Conservation (phyloP, 2,329 filamentous ascomycete species). For the Trichoderma asperellum region DNA sequence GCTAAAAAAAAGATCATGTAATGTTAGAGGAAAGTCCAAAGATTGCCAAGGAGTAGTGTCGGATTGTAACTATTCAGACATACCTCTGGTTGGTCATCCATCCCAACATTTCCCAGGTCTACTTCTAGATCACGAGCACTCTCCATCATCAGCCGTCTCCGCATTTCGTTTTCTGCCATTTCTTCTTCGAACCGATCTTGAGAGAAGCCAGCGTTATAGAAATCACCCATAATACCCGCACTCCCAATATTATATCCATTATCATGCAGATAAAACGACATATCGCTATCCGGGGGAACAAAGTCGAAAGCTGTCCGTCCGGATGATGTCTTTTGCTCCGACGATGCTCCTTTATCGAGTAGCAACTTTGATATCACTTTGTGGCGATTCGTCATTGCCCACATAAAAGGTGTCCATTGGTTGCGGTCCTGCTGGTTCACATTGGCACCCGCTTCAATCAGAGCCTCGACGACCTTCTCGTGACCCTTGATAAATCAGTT, state of each 20-base stretch:
- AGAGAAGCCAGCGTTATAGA: conserved; percentile 88
- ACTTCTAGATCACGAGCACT: conserved; percentile 96
- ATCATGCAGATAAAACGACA: conserved; percentile 92
- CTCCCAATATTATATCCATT: conserved; percentile 90
- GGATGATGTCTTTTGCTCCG: conserved; percentile 91
- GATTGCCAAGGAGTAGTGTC: not conserved
- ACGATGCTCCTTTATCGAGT: conserved; percentile 91
- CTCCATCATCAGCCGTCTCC: conserved; percentile 98
- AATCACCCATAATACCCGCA: conserved; percentile 81
- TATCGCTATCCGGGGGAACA: conserved; percentile 91
- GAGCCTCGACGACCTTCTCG: conserved; percentile 79
- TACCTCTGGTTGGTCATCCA: conserved; percentile 94
- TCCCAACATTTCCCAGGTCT: conserved; percentile 89
- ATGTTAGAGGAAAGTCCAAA: not conserved
- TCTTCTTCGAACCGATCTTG: conserved; percentile 97
- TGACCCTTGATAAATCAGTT: conserved; percentile 66
- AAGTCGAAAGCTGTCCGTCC: conserved; percentile 96
- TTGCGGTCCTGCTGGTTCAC: conserved; percentile 95
- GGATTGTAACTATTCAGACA: conserved; percentile 33
- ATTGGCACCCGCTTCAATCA: conserved; percentile 83
- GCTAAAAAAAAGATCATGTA: conserved; percentile 44
- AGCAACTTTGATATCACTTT: conserved; percentile 93
- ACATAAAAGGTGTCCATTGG: conserved; percentile 98
- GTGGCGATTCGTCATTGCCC: conserved; percentile 98
- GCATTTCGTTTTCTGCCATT: conserved; percentile 94